Evolutionary conservation across 768 basidiomycete genomes (phyloP).

Genomic region (Psilocybe subaeruginosa): DNA sequence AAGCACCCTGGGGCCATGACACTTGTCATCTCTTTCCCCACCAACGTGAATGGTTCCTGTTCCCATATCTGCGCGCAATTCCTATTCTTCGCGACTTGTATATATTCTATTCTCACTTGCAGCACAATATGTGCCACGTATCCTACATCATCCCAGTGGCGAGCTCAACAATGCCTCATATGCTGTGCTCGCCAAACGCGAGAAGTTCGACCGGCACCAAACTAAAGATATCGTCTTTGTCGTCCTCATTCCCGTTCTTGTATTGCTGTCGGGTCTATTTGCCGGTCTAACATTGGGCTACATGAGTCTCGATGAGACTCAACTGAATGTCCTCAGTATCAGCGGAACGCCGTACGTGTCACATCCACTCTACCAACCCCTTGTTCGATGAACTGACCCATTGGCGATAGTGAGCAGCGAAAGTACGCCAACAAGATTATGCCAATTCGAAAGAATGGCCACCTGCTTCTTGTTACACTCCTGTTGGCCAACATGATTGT

Average conservation of each 20-base stretch:
- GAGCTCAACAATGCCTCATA: constrained; percentile 1
- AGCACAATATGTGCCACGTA: constrained; percentile 46
- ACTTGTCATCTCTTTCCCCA: constrained; percentile 7
- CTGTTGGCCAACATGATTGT: constrained; percentile 91
- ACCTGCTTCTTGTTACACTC: constrained; percentile 80
- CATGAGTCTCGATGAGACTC: constrained; percentile 92
- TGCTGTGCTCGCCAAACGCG: constrained; percentile 27
- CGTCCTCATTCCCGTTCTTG: constrained; percentile 80
- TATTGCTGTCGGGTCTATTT: constrained; percentile 82
- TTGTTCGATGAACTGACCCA: neutral
- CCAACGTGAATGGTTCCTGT: constrained; percentile 47
- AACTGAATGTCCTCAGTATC: constrained; percentile 84
- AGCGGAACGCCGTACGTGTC: constrained; percentile 76
- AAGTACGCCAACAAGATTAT: constrained; percentile 83
- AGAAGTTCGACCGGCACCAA: constrained; percentile 32
- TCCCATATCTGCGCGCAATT: constrained; percentile 35
- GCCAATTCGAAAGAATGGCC: constrained; percentile 84
- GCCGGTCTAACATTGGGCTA: constrained; percentile 92
- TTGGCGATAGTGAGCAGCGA: constrained; percentile 67
- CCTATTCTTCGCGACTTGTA: constrained; percentile 46
- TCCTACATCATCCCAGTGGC: constrained; percentile 30
- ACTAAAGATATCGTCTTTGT: constrained; percentile 41
- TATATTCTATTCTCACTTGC: constrained; percentile 45
- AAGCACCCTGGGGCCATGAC: neutral
- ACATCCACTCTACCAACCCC: neutral